Evolutionary conservation across 495 filamentous ascomycete genomes (phyloP), one percentile per base, ranked within the genome.

Genomic region (Annulohypoxylon maeteangense): DNA sequence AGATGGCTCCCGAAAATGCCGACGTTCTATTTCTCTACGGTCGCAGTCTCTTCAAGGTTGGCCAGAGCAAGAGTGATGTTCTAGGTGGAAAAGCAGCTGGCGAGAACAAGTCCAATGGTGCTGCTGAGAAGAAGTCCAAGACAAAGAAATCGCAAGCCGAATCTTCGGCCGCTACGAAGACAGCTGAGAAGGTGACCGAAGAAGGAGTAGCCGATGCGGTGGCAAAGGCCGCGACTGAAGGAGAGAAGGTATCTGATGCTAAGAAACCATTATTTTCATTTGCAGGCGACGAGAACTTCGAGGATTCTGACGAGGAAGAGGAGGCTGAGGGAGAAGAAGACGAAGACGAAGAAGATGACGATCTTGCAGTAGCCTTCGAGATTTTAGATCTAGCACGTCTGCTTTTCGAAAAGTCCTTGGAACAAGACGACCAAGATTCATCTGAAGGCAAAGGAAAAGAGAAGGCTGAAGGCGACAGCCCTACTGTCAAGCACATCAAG

Each of bases 11-110:
- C 4, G 89, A 91, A 32, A 98, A 99, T 71, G 95, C 94, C 14
- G 94, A 97, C 74, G 84, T 99, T 29, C 88, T 98, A 14, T 99
- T 93, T 78, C 87, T 91, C 58, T 99, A 99, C 81, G 95, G 96
- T 16, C 92, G 94, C 74, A 90, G 92, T 42, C 85, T 98, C 14
- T 97, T 95, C 84, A 92, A 95, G 75, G 91, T 97, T 62, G 95
- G 94, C 18, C 90, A 98, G 71, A 91, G 87, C 79, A 97, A 95
- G 76, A 97, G 93, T 75, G 95, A 98, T 78, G 95, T 99, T 27
- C 85, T 99, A 32, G 95, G 95, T 66, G 90, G 89, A 7, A 92
- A 91, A 75, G 90, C 94, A 0, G 87, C 90, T 7, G 89, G 75
- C 16, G 74, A 92, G 55, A 89, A 85, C 70, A 83, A 85, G 68